phyloP scores from a whole-genome alignment of 163 green algal species.

The Scenedesmus sp. region DNA sequence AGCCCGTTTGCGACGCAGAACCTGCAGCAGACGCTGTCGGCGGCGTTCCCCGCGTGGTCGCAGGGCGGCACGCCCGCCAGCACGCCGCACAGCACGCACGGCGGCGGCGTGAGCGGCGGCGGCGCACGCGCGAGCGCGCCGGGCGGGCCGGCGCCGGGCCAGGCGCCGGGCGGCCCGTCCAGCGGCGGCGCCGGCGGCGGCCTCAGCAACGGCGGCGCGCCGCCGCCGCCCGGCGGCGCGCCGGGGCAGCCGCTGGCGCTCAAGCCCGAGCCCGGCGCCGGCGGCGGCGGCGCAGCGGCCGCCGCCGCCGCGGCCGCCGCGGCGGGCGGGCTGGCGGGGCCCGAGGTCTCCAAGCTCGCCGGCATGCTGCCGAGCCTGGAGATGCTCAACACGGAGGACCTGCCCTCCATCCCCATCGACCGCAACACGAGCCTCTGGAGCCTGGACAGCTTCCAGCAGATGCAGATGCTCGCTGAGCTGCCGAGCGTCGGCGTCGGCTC shows the following conservation, averaged over 20 bases:
- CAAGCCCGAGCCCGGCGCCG: neutral
- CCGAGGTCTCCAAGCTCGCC: slow-evolving; percentile 32
- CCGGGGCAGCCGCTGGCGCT: too few relatives aligned
- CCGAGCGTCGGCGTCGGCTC: slow-evolving; percentile 35
- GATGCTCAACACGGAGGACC: slow-evolving; percentile 58
- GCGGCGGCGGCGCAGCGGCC: neutral
- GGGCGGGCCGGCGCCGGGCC: neutral
- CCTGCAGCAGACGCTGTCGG: slow-evolving; percentile 31
- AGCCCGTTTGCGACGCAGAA: slow-evolving; percentile 34
- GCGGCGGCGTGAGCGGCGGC: neutral
- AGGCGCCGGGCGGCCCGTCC: too few relatives aligned
- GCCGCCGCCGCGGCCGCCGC: neutral
- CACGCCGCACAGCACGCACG: slow-evolving; percentile 4
- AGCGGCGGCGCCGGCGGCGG: slow-evolving; percentile 6
- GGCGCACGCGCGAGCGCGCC: neutral
- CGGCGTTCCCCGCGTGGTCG: slow-evolving; percentile 8
- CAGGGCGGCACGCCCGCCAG: neutral
- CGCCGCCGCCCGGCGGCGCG: too few relatives aligned
- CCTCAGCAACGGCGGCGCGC: neutral
- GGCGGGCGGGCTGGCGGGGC: slow-evolving; percentile 1
- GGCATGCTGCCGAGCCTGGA: slow-evolving; percentile 41
- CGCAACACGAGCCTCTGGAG: slow-evolving; percentile 27
- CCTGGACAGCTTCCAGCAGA: slow-evolving; percentile 45
- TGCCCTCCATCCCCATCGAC: slow-evolving; percentile 44
- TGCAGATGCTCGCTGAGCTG: slow-evolving; percentile 45